These are phyloP conservation scores for Geopyxis carbonaria DNA, from an alignment of 495 filamentous ascomycete species.

Conservation along the genomic window DNA sequence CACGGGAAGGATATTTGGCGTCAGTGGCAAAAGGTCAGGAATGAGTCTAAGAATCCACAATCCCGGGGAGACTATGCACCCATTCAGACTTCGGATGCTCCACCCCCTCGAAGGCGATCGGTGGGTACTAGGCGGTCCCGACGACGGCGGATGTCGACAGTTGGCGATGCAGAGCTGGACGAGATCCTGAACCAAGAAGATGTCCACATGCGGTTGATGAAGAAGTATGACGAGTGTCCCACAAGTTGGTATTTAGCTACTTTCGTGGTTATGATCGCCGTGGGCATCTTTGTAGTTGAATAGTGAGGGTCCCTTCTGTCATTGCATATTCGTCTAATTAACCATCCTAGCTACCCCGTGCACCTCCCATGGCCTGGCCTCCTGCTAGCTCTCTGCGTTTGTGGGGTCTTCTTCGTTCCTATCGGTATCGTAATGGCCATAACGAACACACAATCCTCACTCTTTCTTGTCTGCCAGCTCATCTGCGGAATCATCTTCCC, in stretches of 20 bases:
- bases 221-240: conserved; percentile 55
- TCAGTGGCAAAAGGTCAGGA: conserved; percentile 33
- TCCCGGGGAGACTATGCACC: background rate
- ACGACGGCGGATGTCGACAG: conserved; percentile 9
- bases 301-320: conserved; percentile 35
- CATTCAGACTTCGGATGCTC: background rate
- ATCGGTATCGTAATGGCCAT: conserved; percentile 77
- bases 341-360: conserved; percentile 58
- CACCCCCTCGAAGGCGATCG: background rate
- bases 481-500: conserved; percentile 64
- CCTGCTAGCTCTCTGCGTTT: conserved; percentile 55
- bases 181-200: conserved; percentile 50
- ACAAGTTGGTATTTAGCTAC: conserved; percentile 59
- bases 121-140: conserved; percentile 2
- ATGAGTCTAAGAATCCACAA: background rate
- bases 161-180: conserved; percentile 29
- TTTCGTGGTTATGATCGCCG: conserved; percentile 49
- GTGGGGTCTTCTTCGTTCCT: conserved; percentile 55
- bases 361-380: conserved; percentile 65
- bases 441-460: conserved; percentile 63
- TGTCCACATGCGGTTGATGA: conserved; percentile 64
- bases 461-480: conserved; percentile 69
- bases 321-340: no score
- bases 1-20: conserved; percentile 58
- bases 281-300: conserved; percentile 72